phyloP scores from a whole-genome alignment of 2,329 filamentous ascomycete genomes.

The Calonectria montana region DNA sequence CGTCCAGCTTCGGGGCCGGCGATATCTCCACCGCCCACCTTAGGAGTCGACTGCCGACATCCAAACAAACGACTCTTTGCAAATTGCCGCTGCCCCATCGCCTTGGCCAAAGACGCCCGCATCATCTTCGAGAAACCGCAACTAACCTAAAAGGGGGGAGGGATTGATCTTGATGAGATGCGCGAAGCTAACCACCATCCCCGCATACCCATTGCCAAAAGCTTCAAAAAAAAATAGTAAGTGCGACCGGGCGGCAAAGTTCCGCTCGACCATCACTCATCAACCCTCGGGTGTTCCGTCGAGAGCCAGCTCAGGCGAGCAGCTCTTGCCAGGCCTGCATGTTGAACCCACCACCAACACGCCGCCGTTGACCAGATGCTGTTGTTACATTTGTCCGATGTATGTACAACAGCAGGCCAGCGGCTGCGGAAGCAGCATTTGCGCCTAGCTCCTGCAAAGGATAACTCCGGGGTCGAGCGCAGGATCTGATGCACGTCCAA shows the following conservation, averaged over 20 bases:
- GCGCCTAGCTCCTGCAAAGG: background rate
- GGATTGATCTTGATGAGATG: constrained; percentile 1
- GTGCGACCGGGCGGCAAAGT: background rate
- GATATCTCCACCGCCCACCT: background rate
- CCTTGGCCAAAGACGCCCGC: constrained; percentile 1
- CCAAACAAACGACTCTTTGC: background rate
- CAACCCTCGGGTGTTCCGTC: background rate
- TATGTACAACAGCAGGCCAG: background rate
- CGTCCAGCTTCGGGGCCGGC: constrained; percentile 1
- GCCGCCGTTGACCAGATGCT: background rate
- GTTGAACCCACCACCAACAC: background rate
- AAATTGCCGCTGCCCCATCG: constrained; percentile 5
- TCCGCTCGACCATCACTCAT: background rate
- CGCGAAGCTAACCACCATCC: background rate
- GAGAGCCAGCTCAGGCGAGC: background rate
- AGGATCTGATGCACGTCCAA: background rate
- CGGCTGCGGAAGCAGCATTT: background rate
- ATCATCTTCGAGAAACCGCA: background rate
- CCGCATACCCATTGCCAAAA: background rate
- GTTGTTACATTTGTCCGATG: too few relatives aligned
- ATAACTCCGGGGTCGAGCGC: background rate
- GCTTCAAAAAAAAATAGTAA: background rate
- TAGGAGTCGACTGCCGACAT: constrained; percentile 7
- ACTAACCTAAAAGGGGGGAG: background rate
- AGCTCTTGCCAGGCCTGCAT: background rate